Base-by-base conservation (phyloP, 2,329 filamentous ascomycete species). In the Penicillium sp. region DNA sequence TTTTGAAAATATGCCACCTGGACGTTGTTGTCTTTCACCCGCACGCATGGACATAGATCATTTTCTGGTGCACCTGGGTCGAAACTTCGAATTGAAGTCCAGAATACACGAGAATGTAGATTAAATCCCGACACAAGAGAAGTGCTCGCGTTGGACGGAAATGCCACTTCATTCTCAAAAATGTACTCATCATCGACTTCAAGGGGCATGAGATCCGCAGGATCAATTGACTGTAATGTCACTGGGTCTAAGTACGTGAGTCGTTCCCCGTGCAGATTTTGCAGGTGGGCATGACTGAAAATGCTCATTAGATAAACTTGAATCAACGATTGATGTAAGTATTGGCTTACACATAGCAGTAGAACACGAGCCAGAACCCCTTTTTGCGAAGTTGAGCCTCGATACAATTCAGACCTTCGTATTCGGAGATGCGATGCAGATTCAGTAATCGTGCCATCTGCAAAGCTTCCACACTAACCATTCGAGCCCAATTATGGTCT, bases 341-440 rank as follows among this genome's bases (percentile, higher is more conserved):
- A 9, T 24, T 5, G 9, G 48, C 56, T 50, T 41, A 58, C 56
- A 59, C 55, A 27, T 65, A 71, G 1, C 55, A 57, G 33, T 73
- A 72, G 13, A 72, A 71, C 7, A 68, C 60, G 10, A 73, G 49
- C 67, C 69, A 74, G 33, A 73, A 73, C 0, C 63, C 70, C 49
- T 71, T 74, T 43, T 73, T 72, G 9, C 71, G 57, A 3, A 73
- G 54, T 34, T 73, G 71, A 0, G 61, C 66, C 43, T 73, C 68
- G 12, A 72, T 67, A 27, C 54, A 59, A 32, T 69, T 68, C 2
- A 69, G 55, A 1, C 65, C 67, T 9, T 59, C 60, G 40, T 72
- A 72, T 13, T 63, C 65, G 0, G 66, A 63, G 1, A 71, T 60
- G 2, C 59, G 56, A 43, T 73, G 71, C 2, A 73, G 20, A 43